A percentile compares a stretch with the other conserved stretches of the same genome.
phyloP scores from a whole-genome alignment of 1,139 yeast genomes.

The Lizanozyma gosingica region DNA sequence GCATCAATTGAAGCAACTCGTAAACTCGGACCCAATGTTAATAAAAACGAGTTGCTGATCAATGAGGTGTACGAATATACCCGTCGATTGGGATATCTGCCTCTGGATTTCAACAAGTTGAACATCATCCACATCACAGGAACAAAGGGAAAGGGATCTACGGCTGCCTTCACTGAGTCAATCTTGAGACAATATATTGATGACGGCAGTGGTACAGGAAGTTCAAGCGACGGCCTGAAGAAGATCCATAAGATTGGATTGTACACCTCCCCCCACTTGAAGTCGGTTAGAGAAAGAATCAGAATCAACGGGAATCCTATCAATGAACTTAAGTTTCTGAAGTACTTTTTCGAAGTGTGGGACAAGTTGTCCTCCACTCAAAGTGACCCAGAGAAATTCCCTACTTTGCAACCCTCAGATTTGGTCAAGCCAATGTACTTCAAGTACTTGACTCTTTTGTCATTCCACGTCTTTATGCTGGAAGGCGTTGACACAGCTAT shows the following conservation, averaged over 20 bases:
- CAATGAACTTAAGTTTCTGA: slow-evolving; percentile 68
- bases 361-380: slow-evolving; percentile 58
- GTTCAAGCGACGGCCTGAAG: slow-evolving; percentile 2
- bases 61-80: slow-evolving; percentile 89
- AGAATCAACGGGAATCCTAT: slow-evolving; percentile 84
- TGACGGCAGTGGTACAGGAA: slow-evolving; percentile 2
- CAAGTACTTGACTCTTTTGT: slow-evolving; percentile 77
- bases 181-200: slow-evolving; percentile 54
- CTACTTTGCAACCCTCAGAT: slow-evolving; percentile 55
- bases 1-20: slow-evolving; percentile 80
- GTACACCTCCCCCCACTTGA: slow-evolving; percentile 92
- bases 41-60: slow-evolving; percentile 62
- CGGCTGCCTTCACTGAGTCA: slow-evolving; percentile 89
- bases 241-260: slow-evolving; percentile 62
- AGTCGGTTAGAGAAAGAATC: slow-evolving; percentile 86
- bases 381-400: slow-evolving; percentile 52
- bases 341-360: slow-evolving; percentile 92
- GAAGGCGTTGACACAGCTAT: slow-evolving; percentile 91
- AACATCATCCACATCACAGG: slow-evolving; percentile 92
- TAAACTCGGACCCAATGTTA: slow-evolving; percentile 51
- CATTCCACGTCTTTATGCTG: slow-evolving; percentile 81
- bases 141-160: slow-evolving; percentile 97
- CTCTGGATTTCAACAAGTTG: slow-evolving; percentile 58
- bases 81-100: slow-evolving; percentile 76
- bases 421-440: slow-evolving; percentile 87